A percentile compares a stretch with the other conserved stretches of the same genome.
Conservation (phyloP, 805 yeast species). For the Candida parachauliodes region DNA sequence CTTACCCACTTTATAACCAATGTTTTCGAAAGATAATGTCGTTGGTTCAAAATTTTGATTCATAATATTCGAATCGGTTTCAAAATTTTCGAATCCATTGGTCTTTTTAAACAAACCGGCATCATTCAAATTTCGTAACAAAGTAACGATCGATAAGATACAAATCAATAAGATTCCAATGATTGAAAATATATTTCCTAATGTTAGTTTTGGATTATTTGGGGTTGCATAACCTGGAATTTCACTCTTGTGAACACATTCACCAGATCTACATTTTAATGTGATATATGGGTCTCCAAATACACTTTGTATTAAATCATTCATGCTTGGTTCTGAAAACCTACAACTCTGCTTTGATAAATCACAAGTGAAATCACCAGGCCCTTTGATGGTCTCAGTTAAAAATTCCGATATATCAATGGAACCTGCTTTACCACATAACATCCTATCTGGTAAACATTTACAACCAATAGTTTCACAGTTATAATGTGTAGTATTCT, state of each 20-base stretch:
- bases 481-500: constrained; percentile 69
- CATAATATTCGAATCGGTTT: constrained; percentile 37
- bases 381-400: constrained; percentile 85
- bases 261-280: constrained; percentile 77
- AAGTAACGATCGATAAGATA: constrained; percentile 38
- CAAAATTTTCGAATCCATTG: constrained; percentile 27
- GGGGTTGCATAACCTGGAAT: constrained; percentile 88
- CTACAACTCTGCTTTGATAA: constrained; percentile 56
- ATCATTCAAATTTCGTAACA: constrained; percentile 48
- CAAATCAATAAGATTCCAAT: constrained; percentile 39
- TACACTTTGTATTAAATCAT: constrained; percentile 80
- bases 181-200: constrained; percentile 46
- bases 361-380: constrained; percentile 88
- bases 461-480: constrained; percentile 80
- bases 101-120: constrained; percentile 56
- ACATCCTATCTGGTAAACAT: constrained; percentile 88
- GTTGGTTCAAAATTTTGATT: constrained; percentile 61
- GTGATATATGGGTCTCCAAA: constrained; percentile 95
- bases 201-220: constrained; percentile 40
- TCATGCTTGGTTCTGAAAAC: constrained; percentile 95
- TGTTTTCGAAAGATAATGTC: constrained; percentile 68
- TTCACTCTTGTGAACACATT: constrained; percentile 88
- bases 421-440: constrained; percentile 92
- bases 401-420: constrained; percentile 92
- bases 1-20: constrained; percentile 51